Conservation (phyloP, 164 flowering plant genomes). For the Annona cherimola region DNA sequence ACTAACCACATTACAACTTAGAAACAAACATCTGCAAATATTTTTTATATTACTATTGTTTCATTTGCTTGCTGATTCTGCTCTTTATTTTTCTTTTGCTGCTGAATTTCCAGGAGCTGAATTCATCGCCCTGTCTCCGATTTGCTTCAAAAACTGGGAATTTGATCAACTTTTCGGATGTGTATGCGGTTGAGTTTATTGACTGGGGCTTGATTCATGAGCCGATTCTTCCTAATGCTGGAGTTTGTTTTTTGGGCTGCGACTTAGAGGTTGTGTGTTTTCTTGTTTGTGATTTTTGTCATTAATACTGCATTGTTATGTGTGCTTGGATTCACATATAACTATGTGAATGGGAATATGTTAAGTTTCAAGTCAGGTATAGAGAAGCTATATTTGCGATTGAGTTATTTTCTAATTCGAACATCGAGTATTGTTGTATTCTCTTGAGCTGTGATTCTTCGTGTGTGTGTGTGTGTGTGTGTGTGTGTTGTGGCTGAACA, state of each 20-base stretch:
- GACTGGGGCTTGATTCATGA: conserved; percentile 49
- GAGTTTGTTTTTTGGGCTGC: conserved; percentile 26
- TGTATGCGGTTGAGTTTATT: conserved; percentile 62
- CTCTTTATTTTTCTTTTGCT: background rate
- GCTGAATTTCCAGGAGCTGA: conserved; percentile 22
- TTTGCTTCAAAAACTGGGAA: conserved; percentile 26
- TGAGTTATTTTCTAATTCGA: background rate
- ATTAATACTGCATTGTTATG: background rate
- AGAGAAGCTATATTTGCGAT: background rate
- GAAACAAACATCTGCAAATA: background rate
- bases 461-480: too few species aligned
- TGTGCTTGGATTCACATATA: background rate
- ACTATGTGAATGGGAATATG: background rate
- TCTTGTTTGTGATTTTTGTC: conserved; percentile 4
- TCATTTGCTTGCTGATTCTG: background rate
- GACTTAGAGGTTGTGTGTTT: conserved; percentile 43
- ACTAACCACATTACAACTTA: too few species aligned
- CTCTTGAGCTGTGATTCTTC: too few species aligned
- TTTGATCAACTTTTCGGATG: conserved; percentile 50
- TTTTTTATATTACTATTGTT: background rate
- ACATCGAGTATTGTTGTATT: background rate
- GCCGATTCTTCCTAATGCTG: conserved; percentile 28
- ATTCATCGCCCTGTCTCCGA: conserved; percentile 42
- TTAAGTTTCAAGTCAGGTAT: background rate
- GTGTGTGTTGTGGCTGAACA: background rate